Conservation (phyloP, 176 grass and related monocot species). For the Tillandsia fasciculata region DNA sequence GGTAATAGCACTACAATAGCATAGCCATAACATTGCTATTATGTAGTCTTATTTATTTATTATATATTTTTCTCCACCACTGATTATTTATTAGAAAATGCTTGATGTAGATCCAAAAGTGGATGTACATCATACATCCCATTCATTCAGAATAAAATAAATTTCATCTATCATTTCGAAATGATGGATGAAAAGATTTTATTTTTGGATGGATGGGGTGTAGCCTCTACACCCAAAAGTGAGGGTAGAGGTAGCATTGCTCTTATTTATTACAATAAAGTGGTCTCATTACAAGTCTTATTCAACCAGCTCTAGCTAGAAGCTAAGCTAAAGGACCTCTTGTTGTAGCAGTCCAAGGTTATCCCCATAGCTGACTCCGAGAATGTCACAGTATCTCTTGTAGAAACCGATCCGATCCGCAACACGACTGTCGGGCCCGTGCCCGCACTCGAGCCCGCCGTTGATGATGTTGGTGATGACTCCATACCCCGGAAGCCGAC, state of each 20-base stretch:
- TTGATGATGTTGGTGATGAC: constrained; percentile 61
- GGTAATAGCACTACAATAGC: too few species aligned
- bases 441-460: constrained; percentile 38
- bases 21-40: too few species aligned
- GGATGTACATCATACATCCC: too few species aligned
- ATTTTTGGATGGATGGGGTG: constrained; percentile 9
- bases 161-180: not conserved
- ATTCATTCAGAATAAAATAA: rapidly evolving
- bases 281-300: too few species aligned
- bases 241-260: too few species aligned
- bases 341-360: constrained; percentile 43
- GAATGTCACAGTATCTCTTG: constrained; percentile 36
- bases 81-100: too few species aligned
- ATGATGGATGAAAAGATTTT: not conserved
- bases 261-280: too few species aligned
- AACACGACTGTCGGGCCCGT: not conserved
- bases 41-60: too few species aligned
- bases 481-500: constrained; percentile 27
- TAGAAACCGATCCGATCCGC: constrained; percentile 50
- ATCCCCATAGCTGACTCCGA: constrained; percentile 29
- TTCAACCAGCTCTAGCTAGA: too few species aligned
- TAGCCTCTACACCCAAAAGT: too few species aligned
- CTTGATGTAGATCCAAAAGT: too few species aligned
- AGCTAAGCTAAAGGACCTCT: not conserved
- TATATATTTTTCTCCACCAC: too few species aligned